Evolutionary conservation across 2,329 filamentous ascomycete species (phyloP), one percentile per base, ranked within the genome.

Genomic region (Xylaria multiplex): DNA sequence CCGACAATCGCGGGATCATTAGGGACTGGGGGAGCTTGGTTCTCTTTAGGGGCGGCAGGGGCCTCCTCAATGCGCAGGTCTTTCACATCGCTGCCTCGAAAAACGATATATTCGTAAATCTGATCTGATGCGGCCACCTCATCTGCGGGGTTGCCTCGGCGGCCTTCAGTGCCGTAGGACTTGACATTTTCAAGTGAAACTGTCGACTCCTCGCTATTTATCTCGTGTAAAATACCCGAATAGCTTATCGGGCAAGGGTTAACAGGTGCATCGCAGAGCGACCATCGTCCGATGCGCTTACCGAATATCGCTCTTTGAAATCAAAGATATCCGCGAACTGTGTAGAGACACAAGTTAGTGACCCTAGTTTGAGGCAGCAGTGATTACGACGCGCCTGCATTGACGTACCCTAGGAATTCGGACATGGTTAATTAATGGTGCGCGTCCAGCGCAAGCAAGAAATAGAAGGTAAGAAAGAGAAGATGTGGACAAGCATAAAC

Each of bases 91-190:
- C 93, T 97, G 74, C 96, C 96, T 67, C 95, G 91, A 81, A 99
- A 99, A 71, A 99, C 93, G 77, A 99, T 98, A 83, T 97, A 98
- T 79, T 98, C 96, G 84, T 97, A 99, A 76, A 97, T 87, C 78
- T 92, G 92, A 68, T 96, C 90, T 40, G 93, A 95, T 3, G 93
- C 87, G 43, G 91, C 82, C 65, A 97, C 91, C 81, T 97, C 94
- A 70, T 96, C 92, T 19, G 90, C 87, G 19, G 91, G 90, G 72
- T 90, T 89, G 72, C 86, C 88, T 77, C 90, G 91, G 71, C 96
- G 92, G 63, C 93, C 94, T 83, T 99, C 96, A 35, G 96, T 97
- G 73, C 96, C 96, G 77, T 91, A 96, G 3, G 95, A 98, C 70
- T 90, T 88, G 78, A 99, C 96, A 87, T 97, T 95, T 79, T 99